A percentile compares a stretch with the other conserved stretches of the same genome.
These are phyloP conservation scores for Metarhizium album DNA, from an alignment of 2,329 filamentous ascomycete genomes.

Conservation along the genomic window DNA sequence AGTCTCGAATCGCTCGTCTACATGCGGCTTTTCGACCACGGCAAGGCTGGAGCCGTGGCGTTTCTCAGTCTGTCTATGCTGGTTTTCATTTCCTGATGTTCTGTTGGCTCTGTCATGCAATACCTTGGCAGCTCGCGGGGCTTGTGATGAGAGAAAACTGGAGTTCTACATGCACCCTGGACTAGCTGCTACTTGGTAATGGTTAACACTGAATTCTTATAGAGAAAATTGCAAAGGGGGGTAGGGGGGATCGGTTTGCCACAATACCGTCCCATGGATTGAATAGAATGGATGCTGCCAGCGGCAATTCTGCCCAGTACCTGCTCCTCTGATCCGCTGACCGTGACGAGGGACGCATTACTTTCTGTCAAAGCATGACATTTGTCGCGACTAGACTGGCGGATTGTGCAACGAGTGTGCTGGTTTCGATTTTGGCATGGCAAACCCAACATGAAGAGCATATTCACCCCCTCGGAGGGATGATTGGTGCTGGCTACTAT, in stretches of 20 bases:
- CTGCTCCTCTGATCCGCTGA: neutral
- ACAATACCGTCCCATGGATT: slow-evolving; percentile 1
- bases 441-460: no score
- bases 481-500: no score
- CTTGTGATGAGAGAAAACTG: slow-evolving; percentile 2
- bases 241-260: neutral
- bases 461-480: no score
- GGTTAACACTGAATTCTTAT: slow-evolving; percentile 6
- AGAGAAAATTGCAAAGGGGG: slow-evolving; percentile 5
- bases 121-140: neutral
- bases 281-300: slow-evolving; percentile 10
- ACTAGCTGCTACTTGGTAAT: slow-evolving; percentile 4
- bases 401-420: no score
- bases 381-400: no score
- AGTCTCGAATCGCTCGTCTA: neutral
- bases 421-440: no score
- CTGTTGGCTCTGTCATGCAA: neutral
- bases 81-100: neutral
- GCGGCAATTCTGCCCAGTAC: slow-evolving; percentile 2
- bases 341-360: no score
- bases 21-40: neutral
- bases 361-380: no score
- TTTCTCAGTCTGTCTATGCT: neutral
- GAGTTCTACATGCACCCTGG: slow-evolving; percentile 4
- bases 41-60: neutral